A percentile compares a stretch with the other conserved stretches of the same genome.
Conservation (phyloP, 768 basidiomycete species). For the Leccinum subtestaceum region DNA sequence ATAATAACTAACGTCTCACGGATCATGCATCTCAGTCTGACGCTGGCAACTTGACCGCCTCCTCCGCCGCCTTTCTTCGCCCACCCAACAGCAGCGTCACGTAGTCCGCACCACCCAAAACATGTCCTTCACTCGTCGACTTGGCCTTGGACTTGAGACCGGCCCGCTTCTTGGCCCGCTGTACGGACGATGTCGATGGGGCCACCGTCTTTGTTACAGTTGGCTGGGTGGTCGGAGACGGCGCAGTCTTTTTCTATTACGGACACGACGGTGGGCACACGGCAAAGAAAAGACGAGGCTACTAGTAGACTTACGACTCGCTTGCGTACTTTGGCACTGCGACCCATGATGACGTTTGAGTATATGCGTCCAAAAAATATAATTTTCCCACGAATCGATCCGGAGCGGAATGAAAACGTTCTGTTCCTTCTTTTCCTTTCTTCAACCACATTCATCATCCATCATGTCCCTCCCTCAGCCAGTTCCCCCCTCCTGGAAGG, state of each 20-base stretch:
- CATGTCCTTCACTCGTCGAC: constrained; percentile 32
- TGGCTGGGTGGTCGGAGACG: constrained; percentile 8
- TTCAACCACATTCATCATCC: constrained; percentile 13
- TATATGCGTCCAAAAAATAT: not conserved
- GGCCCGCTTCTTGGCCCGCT: constrained; percentile 29
- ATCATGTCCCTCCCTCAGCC: constrained; percentile 90
- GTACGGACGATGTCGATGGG: constrained; percentile 6
- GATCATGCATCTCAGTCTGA: not conserved
- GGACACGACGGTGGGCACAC: not conserved
- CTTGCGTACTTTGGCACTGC: constrained; percentile 36
- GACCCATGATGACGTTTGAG: constrained; percentile 33
- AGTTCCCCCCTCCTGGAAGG: constrained; percentile 97
- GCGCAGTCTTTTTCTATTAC: constrained; percentile 25
- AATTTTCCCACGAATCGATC: constrained; percentile 32
- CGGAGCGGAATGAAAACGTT: constrained; percentile 15
- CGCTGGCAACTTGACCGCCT: constrained; percentile 58
- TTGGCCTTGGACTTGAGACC: constrained; percentile 25
- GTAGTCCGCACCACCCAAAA: constrained; percentile 77
- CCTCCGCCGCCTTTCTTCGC: constrained; percentile 62
- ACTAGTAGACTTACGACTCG: constrained; percentile 27
- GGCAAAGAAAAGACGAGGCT: not conserved
- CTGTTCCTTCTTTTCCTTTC: not conserved
- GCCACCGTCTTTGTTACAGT: not conserved
- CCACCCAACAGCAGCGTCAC: constrained; percentile 69
- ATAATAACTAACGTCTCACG: not conserved